Conservation (phyloP, 2,329 filamentous ascomycete genomes). For the Phoma sp. region DNA sequence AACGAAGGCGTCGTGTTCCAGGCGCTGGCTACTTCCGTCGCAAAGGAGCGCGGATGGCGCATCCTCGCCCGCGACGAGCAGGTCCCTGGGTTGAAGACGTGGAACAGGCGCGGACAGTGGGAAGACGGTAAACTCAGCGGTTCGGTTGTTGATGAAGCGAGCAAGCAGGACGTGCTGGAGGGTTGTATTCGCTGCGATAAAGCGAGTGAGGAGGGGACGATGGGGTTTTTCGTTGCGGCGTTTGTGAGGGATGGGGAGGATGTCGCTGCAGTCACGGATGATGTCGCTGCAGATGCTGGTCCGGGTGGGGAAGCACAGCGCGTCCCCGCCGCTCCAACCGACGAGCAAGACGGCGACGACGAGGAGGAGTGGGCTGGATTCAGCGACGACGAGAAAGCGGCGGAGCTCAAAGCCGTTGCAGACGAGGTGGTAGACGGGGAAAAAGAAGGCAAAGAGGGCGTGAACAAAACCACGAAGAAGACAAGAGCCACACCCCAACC, state of each 20-base stretch:
- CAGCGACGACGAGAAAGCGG: constrained; percentile 40
- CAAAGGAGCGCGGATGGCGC: constrained; percentile 73
- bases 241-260: constrained; percentile 68
- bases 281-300: not conserved
- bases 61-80: constrained; percentile 76
- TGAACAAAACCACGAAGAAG: too few species aligned
- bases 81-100: constrained; percentile 75
- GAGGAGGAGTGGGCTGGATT: constrained; percentile 54
- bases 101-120: constrained; percentile 66
- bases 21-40: constrained; percentile 72
- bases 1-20: constrained; percentile 84
- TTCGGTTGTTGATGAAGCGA: constrained; percentile 53
- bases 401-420: constrained; percentile 9
- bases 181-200: constrained; percentile 84
- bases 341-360: constrained; percentile 25
- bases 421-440: not conserved
- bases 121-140: constrained; percentile 48
- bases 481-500: too few species aligned
- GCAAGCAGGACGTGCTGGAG: constrained; percentile 60
- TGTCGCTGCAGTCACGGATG: not conserved
- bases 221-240: constrained; percentile 94
- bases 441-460: too few species aligned
- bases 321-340: not conserved
- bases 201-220: constrained; percentile 80
- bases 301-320: not conserved